Percentiles rank a stretch among this genome's conserved stretches.
Conservation (phyloP, 805 yeast species). For the Priceomyces melissophilus region DNA sequence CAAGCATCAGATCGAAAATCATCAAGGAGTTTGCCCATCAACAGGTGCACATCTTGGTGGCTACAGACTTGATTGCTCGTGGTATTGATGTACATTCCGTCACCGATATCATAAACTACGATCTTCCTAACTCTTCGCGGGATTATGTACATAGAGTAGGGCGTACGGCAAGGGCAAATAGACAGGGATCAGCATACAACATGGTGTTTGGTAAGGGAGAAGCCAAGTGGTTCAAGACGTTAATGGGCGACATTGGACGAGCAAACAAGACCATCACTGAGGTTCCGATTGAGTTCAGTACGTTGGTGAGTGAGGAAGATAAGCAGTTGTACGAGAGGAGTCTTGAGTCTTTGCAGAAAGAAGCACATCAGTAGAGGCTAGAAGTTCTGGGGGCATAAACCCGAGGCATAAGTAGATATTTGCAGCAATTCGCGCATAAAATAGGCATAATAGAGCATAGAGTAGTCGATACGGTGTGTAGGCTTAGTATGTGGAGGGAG, state of each 20-base stretch:
- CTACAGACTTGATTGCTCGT: conserved; percentile 93
- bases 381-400: too few relatives aligned
- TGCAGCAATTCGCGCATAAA: too few relatives aligned
- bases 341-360: conserved; percentile 23
- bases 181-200: conserved; percentile 70
- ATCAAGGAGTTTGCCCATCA: conserved; percentile 58
- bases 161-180: conserved; percentile 93
- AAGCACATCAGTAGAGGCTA: not conserved
- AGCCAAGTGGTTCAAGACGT: conserved; percentile 53
- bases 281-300: conserved; percentile 19
- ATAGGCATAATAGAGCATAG: too few relatives aligned
- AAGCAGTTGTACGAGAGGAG: conserved; percentile 21
- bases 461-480: too few relatives aligned
- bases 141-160: conserved; percentile 97
- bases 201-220: conserved; percentile 80
- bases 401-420: too few relatives aligned
- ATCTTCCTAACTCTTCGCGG: conserved; percentile 80
- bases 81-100: conserved; percentile 81
- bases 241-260: conserved; percentile 50
- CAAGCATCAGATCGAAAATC: conserved; percentile 48
- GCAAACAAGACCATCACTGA: conserved; percentile 16
- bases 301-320: conserved; percentile 20
- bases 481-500: too few relatives aligned
- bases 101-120: conserved; percentile 81
- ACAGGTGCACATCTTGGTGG: conserved; percentile 53